phyloP scores from a whole-genome alignment of 169 alveolate genomes.

The Pseudocohnilembus persalinus region DNA sequence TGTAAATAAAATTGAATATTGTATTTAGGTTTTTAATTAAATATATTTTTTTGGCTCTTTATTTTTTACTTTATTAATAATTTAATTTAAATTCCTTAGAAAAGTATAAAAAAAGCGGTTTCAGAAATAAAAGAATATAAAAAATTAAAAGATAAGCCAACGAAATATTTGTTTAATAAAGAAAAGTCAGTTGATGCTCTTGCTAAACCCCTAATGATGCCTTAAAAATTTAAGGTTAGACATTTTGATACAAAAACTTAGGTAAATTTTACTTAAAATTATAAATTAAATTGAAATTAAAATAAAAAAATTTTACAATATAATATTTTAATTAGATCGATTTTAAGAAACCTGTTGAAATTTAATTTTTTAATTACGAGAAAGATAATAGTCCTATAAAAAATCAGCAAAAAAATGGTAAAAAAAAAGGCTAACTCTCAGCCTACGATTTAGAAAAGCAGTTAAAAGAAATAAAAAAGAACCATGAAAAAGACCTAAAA shows the following conservation, averaged over 20 bases:
- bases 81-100: not conserved
- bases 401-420: no score
- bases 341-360: not conserved
- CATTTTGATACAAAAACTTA: not conserved
- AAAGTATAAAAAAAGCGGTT: not conserved
- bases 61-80: no score
- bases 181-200: not conserved
- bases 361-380: no score
- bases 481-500: no score
- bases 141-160: not conserved
- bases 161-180: not conserved
- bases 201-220: not conserved
- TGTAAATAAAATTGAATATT: not conserved
- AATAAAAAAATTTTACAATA: no score
- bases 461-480: no score
- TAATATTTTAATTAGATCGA: not conserved
- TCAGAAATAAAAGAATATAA: not conserved
- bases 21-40: not conserved
- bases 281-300: no score
- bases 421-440: no score
- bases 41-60: no score
- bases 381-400: no score
- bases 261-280: not conserved
- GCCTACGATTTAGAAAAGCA: no score
- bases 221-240: not conserved